These are phyloP conservation scores for Candida sp. DNA, from an alignment of 1,139 yeast genomes.

Conservation along the genomic window DNA sequence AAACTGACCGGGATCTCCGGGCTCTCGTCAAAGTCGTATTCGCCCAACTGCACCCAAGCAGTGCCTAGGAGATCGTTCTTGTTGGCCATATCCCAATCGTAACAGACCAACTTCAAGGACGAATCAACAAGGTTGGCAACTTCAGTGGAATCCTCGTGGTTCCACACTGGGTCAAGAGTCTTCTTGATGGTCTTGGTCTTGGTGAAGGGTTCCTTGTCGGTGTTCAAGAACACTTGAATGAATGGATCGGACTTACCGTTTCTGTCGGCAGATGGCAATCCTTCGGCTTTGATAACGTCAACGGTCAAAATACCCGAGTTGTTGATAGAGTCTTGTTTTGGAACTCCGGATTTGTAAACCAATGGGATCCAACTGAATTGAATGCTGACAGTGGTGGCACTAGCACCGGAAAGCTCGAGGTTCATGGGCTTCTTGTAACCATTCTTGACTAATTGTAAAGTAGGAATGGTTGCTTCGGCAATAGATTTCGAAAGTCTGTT, in stretches of 20 bases:
- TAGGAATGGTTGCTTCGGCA: conserved; percentile 70
- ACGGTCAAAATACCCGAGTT: conserved; percentile 79
- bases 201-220: conserved; percentile 57
- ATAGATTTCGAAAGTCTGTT: conserved; percentile 61
- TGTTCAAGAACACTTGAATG: conserved; percentile 67
- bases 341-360: conserved; percentile 59
- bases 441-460: conserved; percentile 66
- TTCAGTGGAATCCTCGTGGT: conserved; percentile 60
- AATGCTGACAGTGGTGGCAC: conserved; percentile 53
- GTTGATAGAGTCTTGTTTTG: conserved; percentile 74
- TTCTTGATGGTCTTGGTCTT: conserved; percentile 84
- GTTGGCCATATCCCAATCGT: conserved; percentile 95
- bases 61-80: conserved; percentile 82
- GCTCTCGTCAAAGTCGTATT: conserved; percentile 60
- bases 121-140: conserved; percentile 68
- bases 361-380: conserved; percentile 83
- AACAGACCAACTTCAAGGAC: conserved; percentile 57
- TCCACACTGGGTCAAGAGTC: conserved; percentile 89
- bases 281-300: conserved; percentile 66
- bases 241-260: conserved; percentile 96
- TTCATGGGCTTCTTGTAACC: conserved; percentile 64
- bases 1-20: conserved; percentile 59
- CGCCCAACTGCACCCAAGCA: conserved; percentile 61
- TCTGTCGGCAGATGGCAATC: conserved; percentile 81
- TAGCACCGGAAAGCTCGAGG: conserved; percentile 51